Percentiles rank a stretch among this genome's conserved stretches.
Evolutionary conservation across 2,329 filamentous ascomycete genomes (phyloP).

Genomic region (Fusarium transvaalense): DNA sequence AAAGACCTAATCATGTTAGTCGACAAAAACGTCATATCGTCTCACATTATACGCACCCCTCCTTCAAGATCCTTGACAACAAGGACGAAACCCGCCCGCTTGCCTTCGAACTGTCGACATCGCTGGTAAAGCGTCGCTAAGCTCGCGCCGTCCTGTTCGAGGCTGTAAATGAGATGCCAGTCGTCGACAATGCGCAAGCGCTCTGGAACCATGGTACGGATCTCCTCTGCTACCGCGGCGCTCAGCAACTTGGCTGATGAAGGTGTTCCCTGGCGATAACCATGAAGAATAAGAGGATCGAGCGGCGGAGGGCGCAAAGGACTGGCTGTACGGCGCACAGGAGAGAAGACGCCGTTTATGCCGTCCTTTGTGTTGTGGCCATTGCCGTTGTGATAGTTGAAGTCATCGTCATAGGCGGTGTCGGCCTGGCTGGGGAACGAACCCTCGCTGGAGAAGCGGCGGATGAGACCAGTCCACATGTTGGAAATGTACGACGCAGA

Average conservation of each 20-base stretch:
- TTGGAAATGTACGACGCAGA: constrained; percentile 49
- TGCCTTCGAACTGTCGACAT: constrained; percentile 73
- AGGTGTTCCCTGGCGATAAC: constrained; percentile 72
- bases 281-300: constrained; percentile 79
- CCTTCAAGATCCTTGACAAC: constrained; percentile 84
- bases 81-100: constrained; percentile 88
- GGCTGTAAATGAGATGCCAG: constrained; percentile 88
- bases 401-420: constrained; percentile 39
- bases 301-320: constrained; percentile 91
- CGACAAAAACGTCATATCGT: constrained; percentile 19
- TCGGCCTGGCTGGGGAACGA: constrained; percentile 50
- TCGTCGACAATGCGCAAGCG: constrained; percentile 87
- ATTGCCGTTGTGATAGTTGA: constrained; percentile 27
- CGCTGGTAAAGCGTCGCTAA: constrained; percentile 87
- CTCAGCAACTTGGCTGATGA: constrained; percentile 75
- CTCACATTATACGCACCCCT: constrained; percentile 67
- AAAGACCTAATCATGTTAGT: constrained; percentile 70
- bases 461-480: constrained; percentile 73
- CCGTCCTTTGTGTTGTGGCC: constrained; percentile 66
- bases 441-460: constrained; percentile 71
- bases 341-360: constrained; percentile 68
- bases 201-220: constrained; percentile 87
- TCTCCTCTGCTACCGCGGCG: constrained; percentile 86
- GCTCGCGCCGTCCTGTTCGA: constrained; percentile 92
- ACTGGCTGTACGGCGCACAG: constrained; percentile 70